phyloP scores from a whole-genome alignment of 352 stramenopile genomes.

The Phytophthora niederhauseri region DNA sequence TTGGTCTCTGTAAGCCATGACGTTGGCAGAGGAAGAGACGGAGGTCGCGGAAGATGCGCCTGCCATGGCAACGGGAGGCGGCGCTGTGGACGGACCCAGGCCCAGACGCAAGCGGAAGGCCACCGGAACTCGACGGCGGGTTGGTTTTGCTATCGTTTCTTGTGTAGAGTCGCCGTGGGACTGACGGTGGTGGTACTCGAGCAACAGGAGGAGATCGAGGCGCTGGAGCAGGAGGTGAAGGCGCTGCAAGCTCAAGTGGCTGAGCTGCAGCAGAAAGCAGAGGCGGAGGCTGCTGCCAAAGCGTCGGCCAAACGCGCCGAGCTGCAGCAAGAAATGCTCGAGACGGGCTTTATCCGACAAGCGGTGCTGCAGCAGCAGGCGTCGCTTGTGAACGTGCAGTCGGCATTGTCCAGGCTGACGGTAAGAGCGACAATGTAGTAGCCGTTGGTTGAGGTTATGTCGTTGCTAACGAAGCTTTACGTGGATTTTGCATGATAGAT shows the following conservation, averaged over 20 bases:
- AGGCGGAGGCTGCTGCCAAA: not conserved
- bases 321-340: constrained; percentile 20
- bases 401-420: constrained; percentile 33
- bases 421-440: constrained; percentile 7
- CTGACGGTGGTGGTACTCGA: not conserved
- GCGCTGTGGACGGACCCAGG: not conserved
- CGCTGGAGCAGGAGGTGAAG: constrained; percentile 22
- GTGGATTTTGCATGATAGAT: constrained; percentile 18
- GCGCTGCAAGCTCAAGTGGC: constrained; percentile 19
- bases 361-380: constrained; percentile 35
- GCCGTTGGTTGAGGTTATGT: not conserved
- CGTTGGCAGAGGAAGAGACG: not conserved
- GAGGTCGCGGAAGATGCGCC: not conserved
- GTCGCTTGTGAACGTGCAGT: constrained; percentile 44
- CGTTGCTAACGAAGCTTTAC: not conserved
- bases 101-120: constrained; percentile 22
- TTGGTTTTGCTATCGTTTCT: not conserved
- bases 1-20: not conserved
- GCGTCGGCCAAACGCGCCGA: constrained; percentile 3
- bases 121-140: constrained; percentile 24
- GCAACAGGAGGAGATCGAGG: constrained; percentile 28
- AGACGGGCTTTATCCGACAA: constrained; percentile 31
- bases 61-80: not conserved
- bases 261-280: constrained; percentile 14
- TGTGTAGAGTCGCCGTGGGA: not conserved